These are phyloP conservation scores for Russula lepida DNA, from an alignment of 768 basidiomycete genomes.

Conservation along the genomic window DNA sequence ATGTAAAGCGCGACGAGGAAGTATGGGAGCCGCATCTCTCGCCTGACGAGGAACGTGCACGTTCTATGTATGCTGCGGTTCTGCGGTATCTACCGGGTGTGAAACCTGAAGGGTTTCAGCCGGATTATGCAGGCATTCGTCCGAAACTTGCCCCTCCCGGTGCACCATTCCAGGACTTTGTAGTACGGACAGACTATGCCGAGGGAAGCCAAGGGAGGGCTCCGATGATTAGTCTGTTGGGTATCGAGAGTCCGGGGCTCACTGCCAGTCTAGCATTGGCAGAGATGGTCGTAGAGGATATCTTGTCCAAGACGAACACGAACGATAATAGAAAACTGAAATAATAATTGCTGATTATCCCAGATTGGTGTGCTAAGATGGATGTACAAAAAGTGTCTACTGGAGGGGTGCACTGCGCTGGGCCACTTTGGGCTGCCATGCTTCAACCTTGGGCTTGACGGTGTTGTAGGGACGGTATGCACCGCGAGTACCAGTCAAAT, in stretches of 20 bases:
- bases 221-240: slow-evolving; percentile 74
- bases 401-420: slow-evolving; percentile 34
- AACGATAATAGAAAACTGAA: slow-evolving; percentile 3
- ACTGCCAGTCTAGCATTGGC: slow-evolving; percentile 84
- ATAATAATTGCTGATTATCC: neutral
- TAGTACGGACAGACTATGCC: slow-evolving; percentile 54
- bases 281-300: slow-evolving; percentile 64
- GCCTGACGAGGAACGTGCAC: slow-evolving; percentile 51
- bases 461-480: slow-evolving; percentile 90
- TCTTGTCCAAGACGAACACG: slow-evolving; percentile 30
- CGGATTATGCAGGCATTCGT: slow-evolving; percentile 80
- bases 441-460: slow-evolving; percentile 65
- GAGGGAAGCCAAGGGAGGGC: slow-evolving; percentile 25
- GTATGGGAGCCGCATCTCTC: slow-evolving; percentile 68
- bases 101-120: slow-evolving; percentile 48
- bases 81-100: slow-evolving; percentile 64
- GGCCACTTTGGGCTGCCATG: slow-evolving; percentile 73
- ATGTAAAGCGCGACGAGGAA: slow-evolving; percentile 43
- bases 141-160: slow-evolving; percentile 76
- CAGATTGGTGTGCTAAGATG: neutral
- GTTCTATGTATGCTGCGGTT: slow-evolving; percentile 66
- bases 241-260: slow-evolving; percentile 89
- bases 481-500: slow-evolving; percentile 87
- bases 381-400: slow-evolving; percentile 7
- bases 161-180: slow-evolving; percentile 79